phyloP scores from a whole-genome alignment of 2,329 filamentous ascomycete species.

The Aureobasidium vineae region DNA sequence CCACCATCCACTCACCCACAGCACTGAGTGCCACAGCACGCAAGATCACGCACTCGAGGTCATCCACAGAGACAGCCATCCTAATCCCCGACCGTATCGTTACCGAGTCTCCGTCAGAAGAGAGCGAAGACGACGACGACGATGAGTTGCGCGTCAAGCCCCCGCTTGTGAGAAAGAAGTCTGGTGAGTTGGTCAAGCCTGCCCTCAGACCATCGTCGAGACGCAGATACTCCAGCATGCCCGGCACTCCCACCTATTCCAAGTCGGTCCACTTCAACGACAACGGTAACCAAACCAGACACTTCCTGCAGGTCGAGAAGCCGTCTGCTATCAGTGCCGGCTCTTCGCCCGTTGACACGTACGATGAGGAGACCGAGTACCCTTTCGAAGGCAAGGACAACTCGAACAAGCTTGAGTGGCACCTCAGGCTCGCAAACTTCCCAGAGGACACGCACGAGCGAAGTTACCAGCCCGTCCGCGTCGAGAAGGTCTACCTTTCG shows the following conservation, averaged over 20 bases:
- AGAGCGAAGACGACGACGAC: constrained; percentile 56
- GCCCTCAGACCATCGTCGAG: constrained; percentile 78
- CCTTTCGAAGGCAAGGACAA: constrained; percentile 65
- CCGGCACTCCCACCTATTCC: constrained; percentile 89
- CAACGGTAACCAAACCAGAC: constrained; percentile 90
- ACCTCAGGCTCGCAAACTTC: constrained; percentile 82
- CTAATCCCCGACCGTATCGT: constrained; percentile 47
- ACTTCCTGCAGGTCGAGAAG: constrained; percentile 90
- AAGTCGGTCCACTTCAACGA: constrained; percentile 99
- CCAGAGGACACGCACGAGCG: constrained; percentile 65
- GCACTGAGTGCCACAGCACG: constrained; percentile 56
- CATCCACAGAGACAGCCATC: constrained; percentile 57
- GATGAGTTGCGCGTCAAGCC: constrained; percentile 59
- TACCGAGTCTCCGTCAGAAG: constrained; percentile 46
- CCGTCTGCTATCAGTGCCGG: constrained; percentile 95
- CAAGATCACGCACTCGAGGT: constrained; percentile 62
- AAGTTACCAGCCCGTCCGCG: constrained; percentile 65
- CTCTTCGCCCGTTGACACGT: constrained; percentile 84
- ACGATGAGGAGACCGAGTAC: constrained; percentile 85
- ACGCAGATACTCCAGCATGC: constrained; percentile 90
- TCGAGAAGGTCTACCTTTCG: constrained; percentile 86
- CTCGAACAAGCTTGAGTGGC: constrained; percentile 68
- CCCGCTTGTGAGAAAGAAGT: constrained; percentile 97
- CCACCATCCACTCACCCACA: constrained; percentile 38
- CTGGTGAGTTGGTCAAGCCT: constrained; percentile 90